Base-by-base conservation (phyloP, 2,329 filamentous ascomycete species). In the Scytalidium lignicola region DNA sequence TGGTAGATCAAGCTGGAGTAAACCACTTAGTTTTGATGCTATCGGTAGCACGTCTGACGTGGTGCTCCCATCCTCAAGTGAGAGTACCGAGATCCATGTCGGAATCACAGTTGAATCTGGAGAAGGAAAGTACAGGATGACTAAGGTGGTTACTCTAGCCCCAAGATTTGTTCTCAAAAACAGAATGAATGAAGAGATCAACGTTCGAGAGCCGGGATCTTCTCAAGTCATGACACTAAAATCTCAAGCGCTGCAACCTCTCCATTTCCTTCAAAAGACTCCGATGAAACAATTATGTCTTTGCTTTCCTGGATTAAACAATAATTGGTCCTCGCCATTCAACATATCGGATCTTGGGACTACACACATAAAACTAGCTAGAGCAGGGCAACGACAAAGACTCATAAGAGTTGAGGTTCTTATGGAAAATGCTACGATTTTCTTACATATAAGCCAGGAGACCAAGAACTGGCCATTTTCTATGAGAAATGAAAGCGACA, bases 391-490 rank as follows among this genome's bases (percentile, higher is more conserved):
- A 67, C 82, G 91, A 37, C 95, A 99, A 65, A 86, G 85, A 55
- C 79, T 99, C 9, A 81, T 97, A 43, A 83, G 92, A 45, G 79
- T 95, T 12, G 93, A 99, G 64, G 81, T 96, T 41, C 74, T 99
- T 42, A 85, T 96, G 78, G 95, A 99, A 66, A 83, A 88, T 53
- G 89, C 92, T 0, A 97, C 92, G 1, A 86, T 99, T 39, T 99
- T 97, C 74, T 68, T 97, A 28, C 89, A 96, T 61, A 78, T 99
- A 51, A 93, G 84, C 62, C 75, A 92, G 57, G 93, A 99, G 70
- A 90, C 82, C 5, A 95, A 93, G 67, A 90, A 95, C 64, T 99
- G 93, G 93, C 93, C 93, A 0, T 99, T 93, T 70, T 96, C 91
- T 0, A 96, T 99, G 85, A 86, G 93, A 56, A 99, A 99, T 63